These are phyloP conservation scores for Chlorella sorokiniana DNA, from an alignment of 139 green algal genomes.

Conservation along the genomic window DNA sequence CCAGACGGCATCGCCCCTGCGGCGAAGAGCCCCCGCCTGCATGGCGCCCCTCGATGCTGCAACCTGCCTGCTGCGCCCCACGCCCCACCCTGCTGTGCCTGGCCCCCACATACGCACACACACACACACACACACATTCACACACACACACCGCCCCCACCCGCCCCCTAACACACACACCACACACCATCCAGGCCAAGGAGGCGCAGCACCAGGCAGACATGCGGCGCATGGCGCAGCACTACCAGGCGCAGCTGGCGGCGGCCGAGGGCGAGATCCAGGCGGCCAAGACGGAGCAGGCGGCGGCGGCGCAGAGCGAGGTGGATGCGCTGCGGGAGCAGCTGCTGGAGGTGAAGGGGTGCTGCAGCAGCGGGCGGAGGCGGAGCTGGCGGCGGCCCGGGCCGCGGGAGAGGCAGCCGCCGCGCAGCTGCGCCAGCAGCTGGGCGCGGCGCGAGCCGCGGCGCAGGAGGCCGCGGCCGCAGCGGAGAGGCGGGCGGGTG, in stretches of 20 bases:
- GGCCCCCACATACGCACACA: too few species aligned
- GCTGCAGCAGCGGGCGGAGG: slow-evolving; percentile 2
- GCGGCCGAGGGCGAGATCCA: slow-evolving; percentile 33
- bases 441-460: slow-evolving; percentile 2
- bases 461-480: slow-evolving; percentile 6
- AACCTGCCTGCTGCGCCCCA: too few species aligned
- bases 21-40: too few species aligned
- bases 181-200: slow-evolving; percentile 24
- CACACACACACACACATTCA: too few species aligned
- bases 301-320: slow-evolving; percentile 2
- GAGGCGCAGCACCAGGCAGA: slow-evolving; percentile 31
- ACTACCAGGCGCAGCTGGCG: slow-evolving; percentile 42
- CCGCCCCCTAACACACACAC: too few species aligned
- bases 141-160: too few species aligned
- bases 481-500: not conserved
- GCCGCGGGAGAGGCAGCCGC: not conserved
- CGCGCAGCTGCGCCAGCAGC: not conserved
- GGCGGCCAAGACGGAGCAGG: slow-evolving; percentile 13
- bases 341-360: not conserved
- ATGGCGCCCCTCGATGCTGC: too few species aligned
- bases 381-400: not conserved
- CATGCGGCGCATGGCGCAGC: slow-evolving; percentile 21
- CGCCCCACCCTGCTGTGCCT: too few species aligned
- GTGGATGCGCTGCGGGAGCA: slow-evolving; percentile 16
- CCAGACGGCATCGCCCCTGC: too few species aligned